Percentiles rank a stretch among this genome's conserved stretches.
Evolutionary conservation across 257 asterid species (phyloP).

Genomic region (Coffea canephora): DNA sequence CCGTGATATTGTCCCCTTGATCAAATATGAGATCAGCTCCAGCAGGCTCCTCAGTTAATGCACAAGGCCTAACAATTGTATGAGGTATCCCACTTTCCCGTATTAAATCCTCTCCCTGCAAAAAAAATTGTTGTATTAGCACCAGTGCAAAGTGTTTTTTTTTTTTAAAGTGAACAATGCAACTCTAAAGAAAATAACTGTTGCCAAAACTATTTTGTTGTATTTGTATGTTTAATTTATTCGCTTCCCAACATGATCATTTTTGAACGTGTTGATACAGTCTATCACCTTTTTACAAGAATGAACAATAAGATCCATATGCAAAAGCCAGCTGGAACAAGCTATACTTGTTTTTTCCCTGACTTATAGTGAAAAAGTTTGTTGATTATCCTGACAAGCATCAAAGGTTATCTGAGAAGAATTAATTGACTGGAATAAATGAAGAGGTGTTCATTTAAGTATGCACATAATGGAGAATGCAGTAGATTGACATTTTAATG

Average conservation of each 20-base stretch:
- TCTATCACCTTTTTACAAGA: not conserved
- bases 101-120: conserved; percentile 86
- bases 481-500: not conserved
- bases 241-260: not conserved
- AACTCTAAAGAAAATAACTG: not conserved
- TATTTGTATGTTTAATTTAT: not conserved
- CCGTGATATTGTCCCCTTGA: conserved; percentile 94
- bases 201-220: not conserved
- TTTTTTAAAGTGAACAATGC: not conserved
- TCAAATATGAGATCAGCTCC: conserved; percentile 96
- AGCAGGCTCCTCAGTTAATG: conserved; percentile 97
- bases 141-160: not conserved
- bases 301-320: not conserved
- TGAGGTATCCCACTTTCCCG: conserved; percentile 91
- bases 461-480: not conserved
- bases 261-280: not conserved
- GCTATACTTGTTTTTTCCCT: not conserved
- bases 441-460: not conserved
- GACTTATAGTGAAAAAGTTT: not conserved
- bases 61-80: conserved; percentile 90
- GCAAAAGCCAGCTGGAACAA: not conserved
- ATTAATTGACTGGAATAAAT: not conserved
- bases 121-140: not conserved
- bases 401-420: not conserved
- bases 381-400: not conserved